phyloP scores from a whole-genome alignment of 371 early-diverging fungal genomes.

The Mortierella polycephala region DNA sequence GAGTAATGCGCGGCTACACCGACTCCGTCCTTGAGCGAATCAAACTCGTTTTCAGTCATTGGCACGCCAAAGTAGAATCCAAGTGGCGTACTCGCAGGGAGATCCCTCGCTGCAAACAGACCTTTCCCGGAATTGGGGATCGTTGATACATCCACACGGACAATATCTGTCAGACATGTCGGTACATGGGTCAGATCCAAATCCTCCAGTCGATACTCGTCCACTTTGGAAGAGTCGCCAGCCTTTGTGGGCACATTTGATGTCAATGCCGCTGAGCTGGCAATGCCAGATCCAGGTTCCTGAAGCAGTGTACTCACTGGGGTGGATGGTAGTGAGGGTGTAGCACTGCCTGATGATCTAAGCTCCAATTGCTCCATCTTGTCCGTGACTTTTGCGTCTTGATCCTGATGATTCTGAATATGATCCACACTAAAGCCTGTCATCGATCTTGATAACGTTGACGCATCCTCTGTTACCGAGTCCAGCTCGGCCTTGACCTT shows the following conservation, averaged over 20 bases:
- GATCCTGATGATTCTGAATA: not conserved
- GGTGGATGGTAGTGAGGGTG: slow-evolving; percentile 21
- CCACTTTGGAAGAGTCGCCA: slow-evolving; percentile 11
- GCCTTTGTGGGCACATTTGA: slow-evolving; percentile 1
- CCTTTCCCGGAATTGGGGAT: slow-evolving; percentile 81
- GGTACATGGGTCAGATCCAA: slow-evolving; percentile 62
- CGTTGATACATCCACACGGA: slow-evolving; percentile 68
- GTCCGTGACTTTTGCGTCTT: slow-evolving; percentile 27
- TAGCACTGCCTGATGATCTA: slow-evolving; percentile 5
- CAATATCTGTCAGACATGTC: slow-evolving; percentile 65
- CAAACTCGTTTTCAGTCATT: slow-evolving; percentile 91
- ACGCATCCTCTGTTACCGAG: not conserved
- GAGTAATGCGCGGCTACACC: slow-evolving; percentile 82
- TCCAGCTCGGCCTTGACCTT: slow-evolving; percentile 40
- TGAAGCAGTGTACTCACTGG: slow-evolving; percentile 12
- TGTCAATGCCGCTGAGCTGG: not conserved
- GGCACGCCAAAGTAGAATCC: slow-evolving; percentile 96
- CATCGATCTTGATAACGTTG: not conserved
- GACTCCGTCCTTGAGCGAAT: slow-evolving; percentile 82
- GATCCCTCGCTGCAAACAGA: slow-evolving; percentile 76
- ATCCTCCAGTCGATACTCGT: slow-evolving; percentile 42
- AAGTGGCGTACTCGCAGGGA: slow-evolving; percentile 77
- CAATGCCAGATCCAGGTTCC: not conserved
- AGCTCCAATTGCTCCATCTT: slow-evolving; percentile 38
- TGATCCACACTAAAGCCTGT: not conserved